Conservation (phyloP, 1,284 basidiomycete species). For the Malassezia dermatis region DNA sequence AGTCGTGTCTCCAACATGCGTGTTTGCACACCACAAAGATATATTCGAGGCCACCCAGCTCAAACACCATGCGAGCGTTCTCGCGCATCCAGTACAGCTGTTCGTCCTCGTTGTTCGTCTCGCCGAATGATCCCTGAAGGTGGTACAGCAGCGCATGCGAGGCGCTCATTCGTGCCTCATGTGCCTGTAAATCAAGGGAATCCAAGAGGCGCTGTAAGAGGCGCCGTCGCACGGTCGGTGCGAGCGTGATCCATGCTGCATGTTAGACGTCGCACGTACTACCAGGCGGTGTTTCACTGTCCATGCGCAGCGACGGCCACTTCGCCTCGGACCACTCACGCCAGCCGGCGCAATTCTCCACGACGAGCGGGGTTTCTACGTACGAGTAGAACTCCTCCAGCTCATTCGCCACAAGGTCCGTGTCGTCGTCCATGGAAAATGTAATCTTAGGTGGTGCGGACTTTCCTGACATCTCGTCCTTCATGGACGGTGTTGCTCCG, state of each 20-base stretch:
- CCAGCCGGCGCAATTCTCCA: slow-evolving; percentile 78
- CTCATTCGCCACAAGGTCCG: slow-evolving; percentile 87
- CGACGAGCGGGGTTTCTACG: slow-evolving; percentile 81
- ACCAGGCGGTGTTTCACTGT: background rate
- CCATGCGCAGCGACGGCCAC: slow-evolving; percentile 3
- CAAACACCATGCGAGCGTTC: slow-evolving; percentile 76
- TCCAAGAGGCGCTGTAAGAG: slow-evolving; percentile 33
- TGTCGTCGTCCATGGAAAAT: slow-evolving; percentile 54
- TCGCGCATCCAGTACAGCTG: slow-evolving; percentile 92
- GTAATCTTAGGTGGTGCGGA: background rate
- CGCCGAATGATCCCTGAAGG: slow-evolving; percentile 70
- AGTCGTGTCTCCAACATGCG: slow-evolving; percentile 75
- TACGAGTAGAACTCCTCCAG: slow-evolving; percentile 98
- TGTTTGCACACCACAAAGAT: slow-evolving; percentile 82
- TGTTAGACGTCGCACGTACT: slow-evolving; percentile 11
- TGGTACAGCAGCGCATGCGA: slow-evolving; percentile 38
- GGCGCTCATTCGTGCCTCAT: slow-evolving; percentile 27
- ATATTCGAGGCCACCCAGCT: slow-evolving; percentile 69
- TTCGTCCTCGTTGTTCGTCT: slow-evolving; percentile 79
- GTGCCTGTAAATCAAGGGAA: slow-evolving; percentile 36
- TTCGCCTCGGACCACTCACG: slow-evolving; percentile 53
- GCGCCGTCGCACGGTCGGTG: slow-evolving; percentile 27
- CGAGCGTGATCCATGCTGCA: slow-evolving; percentile 32
- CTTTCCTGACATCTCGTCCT: no score
- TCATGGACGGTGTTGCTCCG: no score